Base-by-base conservation (phyloP, 2,329 filamentous ascomycete genomes). In the Zasmidium angulare region DNA sequence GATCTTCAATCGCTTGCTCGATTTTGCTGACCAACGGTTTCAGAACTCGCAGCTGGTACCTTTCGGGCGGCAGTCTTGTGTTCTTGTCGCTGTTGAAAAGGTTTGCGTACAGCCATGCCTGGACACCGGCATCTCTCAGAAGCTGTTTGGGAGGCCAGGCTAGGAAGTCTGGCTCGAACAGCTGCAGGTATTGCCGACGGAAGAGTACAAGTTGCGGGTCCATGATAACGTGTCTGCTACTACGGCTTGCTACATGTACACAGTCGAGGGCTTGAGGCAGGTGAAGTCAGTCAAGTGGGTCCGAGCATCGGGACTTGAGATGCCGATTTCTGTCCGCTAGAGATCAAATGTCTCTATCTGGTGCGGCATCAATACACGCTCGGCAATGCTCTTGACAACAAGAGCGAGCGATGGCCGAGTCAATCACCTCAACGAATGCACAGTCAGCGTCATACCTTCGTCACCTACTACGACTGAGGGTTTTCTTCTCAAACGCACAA, bases 131-230 rank as follows among this genome's bases (percentile, higher is more conserved):
- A 24, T 82, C 78, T 62, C 85, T 83, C 24, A 96, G 78, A 14
- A 84, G 71, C 22, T 80, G 69, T 21, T 78, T 75, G 22, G 82
- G 75, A 1, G 91, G 92, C 72, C 87, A 89, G 50, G 84, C 81
- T 36, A 93, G 78, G 24, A 80, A 72, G 7, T 80, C 73, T 0
- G 79, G 77, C 50, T 93, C 81, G 46, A 87, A 86, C 1, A 93
- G 79, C 72, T 97, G 92, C 31, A 93, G 82, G 71, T 91, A 96
- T 72, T 96, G 92, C 62, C 84, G 82, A 65, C 85, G 87, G 71
- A 92, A 86, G 70, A 66, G 71, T 66, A 67, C 76, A 64, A 73
- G 67, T 58, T 74, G 66, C 3, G 68, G 63, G 57, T 73, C 70
- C 70, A 73, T 73, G 14, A 26, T 52, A n/a, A n/a, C n/a, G n/a